Conservation (phyloP, 495 filamentous ascomycete species). For the Lophiostoma macrostomum region DNA sequence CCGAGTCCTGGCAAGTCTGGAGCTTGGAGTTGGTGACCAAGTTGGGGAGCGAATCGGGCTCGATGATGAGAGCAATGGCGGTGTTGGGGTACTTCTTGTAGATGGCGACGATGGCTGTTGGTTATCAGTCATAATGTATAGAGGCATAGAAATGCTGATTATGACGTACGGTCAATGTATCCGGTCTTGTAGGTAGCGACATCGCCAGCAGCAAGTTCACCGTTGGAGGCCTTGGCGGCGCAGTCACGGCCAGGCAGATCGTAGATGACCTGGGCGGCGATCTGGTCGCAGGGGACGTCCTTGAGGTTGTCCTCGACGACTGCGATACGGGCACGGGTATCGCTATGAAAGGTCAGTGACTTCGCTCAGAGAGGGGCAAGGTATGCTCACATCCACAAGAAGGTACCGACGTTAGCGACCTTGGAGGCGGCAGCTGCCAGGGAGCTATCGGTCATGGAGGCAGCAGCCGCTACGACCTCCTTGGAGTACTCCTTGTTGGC, state of each 20-base stretch:
- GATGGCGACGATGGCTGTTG: conserved; percentile 55
- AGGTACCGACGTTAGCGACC: conserved; percentile 65
- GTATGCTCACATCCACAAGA: conserved; percentile 66
- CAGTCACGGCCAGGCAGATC: conserved; percentile 77
- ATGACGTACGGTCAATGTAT: conserved; percentile 58
- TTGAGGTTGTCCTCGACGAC: conserved; percentile 24
- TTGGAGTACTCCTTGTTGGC: conserved; percentile 56
- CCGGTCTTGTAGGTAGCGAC: conserved; percentile 60
- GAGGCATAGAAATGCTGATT: not conserved
- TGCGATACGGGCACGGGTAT: conserved; percentile 22
- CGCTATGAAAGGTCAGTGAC: too few relatives aligned
- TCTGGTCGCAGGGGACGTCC: conserved; percentile 29
- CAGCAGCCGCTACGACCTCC: conserved; percentile 52
- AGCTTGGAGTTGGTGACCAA: conserved; percentile 70
- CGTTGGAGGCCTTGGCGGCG: conserved; percentile 72
- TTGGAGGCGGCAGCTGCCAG: conserved; percentile 46
- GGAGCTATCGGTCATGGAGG: conserved; percentile 36
- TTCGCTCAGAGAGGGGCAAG: too few relatives aligned
- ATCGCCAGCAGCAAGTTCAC: conserved; percentile 63
- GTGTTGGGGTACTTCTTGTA: conserved; percentile 54
- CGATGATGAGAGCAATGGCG: conserved; percentile 56
- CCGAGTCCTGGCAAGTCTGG: conserved; percentile 60
- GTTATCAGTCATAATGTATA: conserved; percentile 10
- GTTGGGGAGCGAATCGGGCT: conserved; percentile 80
- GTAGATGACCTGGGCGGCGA: conserved; percentile 58